phyloP scores from a whole-genome alignment of 768 basidiomycete genomes.

The Cantharellus anzutake region DNA sequence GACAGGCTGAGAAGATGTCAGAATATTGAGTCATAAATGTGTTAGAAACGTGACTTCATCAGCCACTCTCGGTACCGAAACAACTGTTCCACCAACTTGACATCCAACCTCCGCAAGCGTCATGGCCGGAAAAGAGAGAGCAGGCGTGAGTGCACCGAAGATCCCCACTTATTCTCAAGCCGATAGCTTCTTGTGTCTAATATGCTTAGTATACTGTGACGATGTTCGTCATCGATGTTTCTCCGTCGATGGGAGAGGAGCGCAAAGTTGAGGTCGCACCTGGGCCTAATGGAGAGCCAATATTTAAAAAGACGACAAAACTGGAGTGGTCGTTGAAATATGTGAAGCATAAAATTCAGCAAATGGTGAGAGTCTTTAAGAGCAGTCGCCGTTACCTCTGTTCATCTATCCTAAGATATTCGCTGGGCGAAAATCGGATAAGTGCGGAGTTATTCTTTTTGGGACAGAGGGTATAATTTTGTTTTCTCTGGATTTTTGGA shows the following conservation, averaged over 20 bases:
- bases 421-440: constrained; percentile 80
- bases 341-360: constrained; percentile 77
- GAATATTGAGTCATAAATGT: too few species aligned
- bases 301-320: constrained; percentile 30
- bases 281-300: constrained; percentile 29
- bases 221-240: constrained; percentile 79
- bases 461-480: constrained; percentile 46
- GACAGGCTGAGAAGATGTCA: too few species aligned
- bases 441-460: constrained; percentile 76
- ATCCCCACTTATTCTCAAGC: neutral
- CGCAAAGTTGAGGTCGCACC: constrained; percentile 37
- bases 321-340: constrained; percentile 71
- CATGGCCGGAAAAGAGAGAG: constrained; percentile 28
- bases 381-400: neutral
- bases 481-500: neutral
- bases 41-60: too few species aligned
- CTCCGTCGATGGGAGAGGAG: constrained; percentile 60
- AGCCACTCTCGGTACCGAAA: too few species aligned
- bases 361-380: constrained; percentile 38
- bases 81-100: neutral
- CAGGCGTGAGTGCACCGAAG: constrained; percentile 36
- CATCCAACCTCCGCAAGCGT: neutral
- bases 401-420: constrained; percentile 40
- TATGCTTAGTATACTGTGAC: constrained; percentile 53
- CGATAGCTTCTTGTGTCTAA: neutral